Conservation (phyloP, 2,329 filamentous ascomycete species). For the Neophaeococcomyces mojaviensis region DNA sequence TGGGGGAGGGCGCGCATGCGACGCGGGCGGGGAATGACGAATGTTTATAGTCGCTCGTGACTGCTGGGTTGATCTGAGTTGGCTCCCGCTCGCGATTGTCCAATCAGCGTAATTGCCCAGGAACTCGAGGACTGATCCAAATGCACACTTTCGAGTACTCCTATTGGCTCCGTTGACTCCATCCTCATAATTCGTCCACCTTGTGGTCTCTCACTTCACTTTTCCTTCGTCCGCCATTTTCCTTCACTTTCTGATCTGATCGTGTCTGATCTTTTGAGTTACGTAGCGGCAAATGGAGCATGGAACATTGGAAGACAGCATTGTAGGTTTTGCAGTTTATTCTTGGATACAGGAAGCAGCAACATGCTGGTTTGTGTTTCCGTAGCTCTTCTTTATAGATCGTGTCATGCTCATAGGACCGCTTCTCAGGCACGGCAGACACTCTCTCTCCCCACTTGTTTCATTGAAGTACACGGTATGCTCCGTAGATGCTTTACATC, state of each 20-base stretch:
- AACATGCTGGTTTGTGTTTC: too few relatives aligned
- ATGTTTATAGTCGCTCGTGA: slow-evolving; percentile 19
- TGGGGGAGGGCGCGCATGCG: slow-evolving; percentile 28
- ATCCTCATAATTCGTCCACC: slow-evolving; percentile 4
- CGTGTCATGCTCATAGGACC: too few relatives aligned
- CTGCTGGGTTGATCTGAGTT: slow-evolving; percentile 14
- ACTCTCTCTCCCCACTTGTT: too few relatives aligned
- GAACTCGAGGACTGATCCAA: slow-evolving; percentile 1
- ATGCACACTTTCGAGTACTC: not conserved
- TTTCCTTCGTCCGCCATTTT: slow-evolving; percentile 11
- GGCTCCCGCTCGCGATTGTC: slow-evolving; percentile 10
- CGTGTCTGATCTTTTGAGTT: slow-evolving; percentile 1
- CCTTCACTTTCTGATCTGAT: slow-evolving; percentile 18
- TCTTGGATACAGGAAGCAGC: too few relatives aligned
- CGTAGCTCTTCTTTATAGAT: too few relatives aligned
- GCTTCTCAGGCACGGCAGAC: too few relatives aligned
- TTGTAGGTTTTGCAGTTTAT: too few relatives aligned
- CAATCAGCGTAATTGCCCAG: slow-evolving; percentile 13
- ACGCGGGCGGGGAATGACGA: slow-evolving; percentile 33
- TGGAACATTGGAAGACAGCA: too few relatives aligned
- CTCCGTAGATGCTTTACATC: too few relatives aligned
- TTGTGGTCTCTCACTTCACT: slow-evolving; percentile 12
- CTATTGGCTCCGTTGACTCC: slow-evolving; percentile 10
- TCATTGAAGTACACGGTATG: too few relatives aligned
- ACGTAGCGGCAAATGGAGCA: too few relatives aligned